Percentiles rank a stretch among this genome's conserved stretches.
Conservation (phyloP, 2,329 filamentous ascomycete genomes). For the Tetracladium maxilliforme region DNA sequence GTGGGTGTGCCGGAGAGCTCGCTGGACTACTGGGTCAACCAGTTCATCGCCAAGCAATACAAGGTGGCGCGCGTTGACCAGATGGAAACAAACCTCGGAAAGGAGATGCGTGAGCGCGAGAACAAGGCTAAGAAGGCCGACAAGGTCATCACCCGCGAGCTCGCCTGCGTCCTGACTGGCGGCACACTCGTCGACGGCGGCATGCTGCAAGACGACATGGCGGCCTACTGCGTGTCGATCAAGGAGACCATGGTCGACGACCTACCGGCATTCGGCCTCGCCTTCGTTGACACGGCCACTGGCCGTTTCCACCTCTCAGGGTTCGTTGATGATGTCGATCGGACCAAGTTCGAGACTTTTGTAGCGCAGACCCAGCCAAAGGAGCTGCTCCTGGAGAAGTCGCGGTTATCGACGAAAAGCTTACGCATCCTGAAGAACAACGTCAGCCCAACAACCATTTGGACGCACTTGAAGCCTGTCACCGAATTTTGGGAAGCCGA, state of each 20-base stretch:
- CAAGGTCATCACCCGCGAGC: constrained; percentile 83
- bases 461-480: constrained; percentile 80
- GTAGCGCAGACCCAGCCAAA: constrained; percentile 83
- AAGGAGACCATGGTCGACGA: constrained; percentile 65
- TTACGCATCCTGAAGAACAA: constrained; percentile 93
- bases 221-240: constrained; percentile 89
- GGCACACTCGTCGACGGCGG: constrained; percentile 89
- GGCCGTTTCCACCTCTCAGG: constrained; percentile 90
- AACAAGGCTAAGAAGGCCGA: constrained; percentile 55
- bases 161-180: constrained; percentile 79
- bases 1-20: constrained; percentile 93
- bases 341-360: constrained; percentile 95
- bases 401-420: constrained; percentile 71
- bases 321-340: constrained; percentile 79
- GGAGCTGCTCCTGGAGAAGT: constrained; percentile 82
- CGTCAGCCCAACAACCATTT: constrained; percentile 80
- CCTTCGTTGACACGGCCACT: constrained; percentile 90
- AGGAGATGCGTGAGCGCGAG: constrained; percentile 95
- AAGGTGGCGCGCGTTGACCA: constrained; percentile 96
- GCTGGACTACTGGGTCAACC: constrained; percentile 92
- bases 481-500: constrained; percentile 89
- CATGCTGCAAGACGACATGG: constrained; percentile 97
- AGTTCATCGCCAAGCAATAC: constrained; percentile 95
- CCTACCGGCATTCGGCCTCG: constrained; percentile 73
- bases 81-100: constrained; percentile 86